Evolutionary conservation across 371 early-diverging fungal genomes (phyloP).

Genomic region (Actinomucor elegans): DNA sequence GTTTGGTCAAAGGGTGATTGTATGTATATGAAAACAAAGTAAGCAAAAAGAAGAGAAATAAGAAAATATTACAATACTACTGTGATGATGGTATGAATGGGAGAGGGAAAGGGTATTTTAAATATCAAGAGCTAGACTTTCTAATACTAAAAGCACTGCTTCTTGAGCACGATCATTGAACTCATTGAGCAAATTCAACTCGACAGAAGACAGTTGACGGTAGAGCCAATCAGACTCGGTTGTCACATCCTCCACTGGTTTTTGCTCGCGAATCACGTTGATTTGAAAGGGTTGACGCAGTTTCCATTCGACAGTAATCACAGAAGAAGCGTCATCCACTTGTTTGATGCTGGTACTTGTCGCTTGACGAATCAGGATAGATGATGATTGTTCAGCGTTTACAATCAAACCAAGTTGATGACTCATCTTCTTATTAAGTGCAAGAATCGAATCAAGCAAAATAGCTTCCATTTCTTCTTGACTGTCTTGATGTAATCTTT

Average conservation of each 20-base stretch:
- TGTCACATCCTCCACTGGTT: not conserved
- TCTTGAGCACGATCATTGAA: conserved; percentile 25
- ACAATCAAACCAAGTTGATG: conserved; percentile 33
- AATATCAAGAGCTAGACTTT: conserved; percentile 17
- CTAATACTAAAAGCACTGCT: conserved; percentile 17
- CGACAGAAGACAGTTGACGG: conserved; percentile 12
- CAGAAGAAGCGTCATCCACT: not conserved
- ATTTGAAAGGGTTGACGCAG: conserved; percentile 31
- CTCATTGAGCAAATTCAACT: conserved; percentile 15
- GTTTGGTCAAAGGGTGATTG: too few relatives aligned
- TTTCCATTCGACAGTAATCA: conserved; percentile 27
- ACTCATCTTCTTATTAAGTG: conserved; percentile 29
- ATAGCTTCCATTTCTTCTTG: conserved; percentile 3
- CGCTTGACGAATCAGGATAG: conserved; percentile 29
- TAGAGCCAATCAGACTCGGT: conserved; percentile 20
- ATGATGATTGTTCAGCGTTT: conserved; percentile 28
- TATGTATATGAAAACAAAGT: not conserved
- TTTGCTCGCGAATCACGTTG: conserved; percentile 17
- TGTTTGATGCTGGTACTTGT: not conserved
- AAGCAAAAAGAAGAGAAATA: not conserved
- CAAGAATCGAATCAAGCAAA: conserved; percentile 3
- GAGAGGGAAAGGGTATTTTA: conserved; percentile 2
- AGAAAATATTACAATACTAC: not conserved
- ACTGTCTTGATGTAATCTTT: conserved; percentile 1
- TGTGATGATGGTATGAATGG: not conserved